These are phyloP conservation scores for Dispira simplex DNA, from an alignment of 192 early-diverging fungal genomes.

Conservation along the genomic window DNA sequence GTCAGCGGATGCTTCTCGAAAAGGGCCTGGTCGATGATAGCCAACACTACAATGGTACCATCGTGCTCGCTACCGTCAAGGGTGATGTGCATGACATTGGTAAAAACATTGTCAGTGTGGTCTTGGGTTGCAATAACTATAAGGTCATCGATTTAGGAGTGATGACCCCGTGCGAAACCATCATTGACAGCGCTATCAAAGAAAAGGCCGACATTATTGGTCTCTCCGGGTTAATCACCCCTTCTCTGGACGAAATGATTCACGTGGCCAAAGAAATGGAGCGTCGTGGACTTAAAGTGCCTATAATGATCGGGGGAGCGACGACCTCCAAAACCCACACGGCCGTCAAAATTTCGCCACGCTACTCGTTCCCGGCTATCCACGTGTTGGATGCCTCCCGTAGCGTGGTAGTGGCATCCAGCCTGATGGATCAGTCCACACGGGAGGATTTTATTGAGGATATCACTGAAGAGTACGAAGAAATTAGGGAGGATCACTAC, in stretches of 20 bases:
- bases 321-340: conserved; percentile 95
- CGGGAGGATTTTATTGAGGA: conserved; percentile 83
- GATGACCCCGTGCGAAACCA: conserved; percentile 90
- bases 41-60: conserved; percentile 73
- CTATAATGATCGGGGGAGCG: conserved; percentile 87
- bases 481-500: conserved; percentile 86
- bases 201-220: conserved; percentile 88
- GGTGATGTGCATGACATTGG: conserved; percentile 98
- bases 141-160: conserved; percentile 88
- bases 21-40: conserved; percentile 33
- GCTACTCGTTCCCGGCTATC: conserved; percentile 63
- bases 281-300: conserved; percentile 71
- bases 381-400: conserved; percentile 86
- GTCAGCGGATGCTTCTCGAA: conserved; percentile 50
- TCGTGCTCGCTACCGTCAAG: conserved; percentile 92
- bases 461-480: conserved; percentile 85
- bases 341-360: conserved; percentile 89
- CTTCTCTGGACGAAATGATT: conserved; percentile 94
- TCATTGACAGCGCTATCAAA: conserved; percentile 71
- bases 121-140: conserved; percentile 97
- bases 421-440: conserved; percentile 57
- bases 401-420: conserved; percentile 81
- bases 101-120: conserved; percentile 95
- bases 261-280: conserved; percentile 89
- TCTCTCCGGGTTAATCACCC: conserved; percentile 88